Base-by-base conservation (phyloP, 805 yeast species). In the Hanseniaspora meyeri region DNA sequence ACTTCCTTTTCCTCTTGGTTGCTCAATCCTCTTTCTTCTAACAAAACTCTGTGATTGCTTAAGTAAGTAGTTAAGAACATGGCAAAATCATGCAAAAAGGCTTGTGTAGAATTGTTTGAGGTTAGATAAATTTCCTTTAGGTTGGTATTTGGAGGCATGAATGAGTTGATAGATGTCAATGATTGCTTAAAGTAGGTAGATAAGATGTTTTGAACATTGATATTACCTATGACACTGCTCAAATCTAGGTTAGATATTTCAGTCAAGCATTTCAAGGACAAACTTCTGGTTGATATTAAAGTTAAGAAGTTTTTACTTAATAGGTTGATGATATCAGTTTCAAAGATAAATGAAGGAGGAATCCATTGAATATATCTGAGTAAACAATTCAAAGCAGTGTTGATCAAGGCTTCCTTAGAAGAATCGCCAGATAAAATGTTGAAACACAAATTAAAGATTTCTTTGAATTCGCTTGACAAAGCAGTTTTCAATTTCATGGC, bases 311-410 rank as follows among this genome's bases (percentile, higher is more conserved):
- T 87, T 47, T 79, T 75, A 19, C 91, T 76, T 60, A 93, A 76
- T 59, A 88, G 66, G 38, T 78, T 79, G 64, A 93, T 75, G 54
- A 93, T 71, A 62, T 87, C 81, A 1, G 97, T 89, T 68, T 90
- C 95, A 70, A 87, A 93, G 57, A 93, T 82, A 68, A 83, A 93
- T 58, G 86, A 89, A 55, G 81, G 73, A 24, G 97, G 97, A 62
- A 93, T 87, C 97, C 98, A 93, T 62, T 86, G 93, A 58, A 93
- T 77, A 70, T 91, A 93, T 68, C 87, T 83, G 63, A 86, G 75
- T 60, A 93, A 72, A 19, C 95, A 82, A 62, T 83, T 82, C 62
- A 93, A 74, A 8, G 99, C 90, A 19, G 97, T 86, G 52, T 79
- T 79, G 58, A 91, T 80, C 62, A 93, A 77, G 1, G 95, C 81